Percentiles rank a stretch among this genome's conserved stretches.
Conservation (phyloP, 179 eudicot species). For the Carnegiea gigantea region DNA sequence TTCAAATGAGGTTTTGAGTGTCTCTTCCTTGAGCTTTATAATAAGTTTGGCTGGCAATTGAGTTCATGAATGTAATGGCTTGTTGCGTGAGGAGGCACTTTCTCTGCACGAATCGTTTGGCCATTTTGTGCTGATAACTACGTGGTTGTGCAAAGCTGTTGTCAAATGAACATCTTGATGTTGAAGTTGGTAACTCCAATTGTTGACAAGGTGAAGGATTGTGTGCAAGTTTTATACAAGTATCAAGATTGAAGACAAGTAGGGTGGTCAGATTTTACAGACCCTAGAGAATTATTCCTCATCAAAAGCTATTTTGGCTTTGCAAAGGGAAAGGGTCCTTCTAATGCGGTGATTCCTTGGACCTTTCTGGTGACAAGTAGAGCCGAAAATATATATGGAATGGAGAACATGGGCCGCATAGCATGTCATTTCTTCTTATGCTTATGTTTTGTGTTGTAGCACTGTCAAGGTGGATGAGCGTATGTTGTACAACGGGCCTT, state of each 20-base stretch:
- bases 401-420: too few relatives aligned
- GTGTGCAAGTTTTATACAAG: neutral
- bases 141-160: neutral
- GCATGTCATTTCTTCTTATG: too few relatives aligned
- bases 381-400: too few relatives aligned
- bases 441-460: too few relatives aligned
- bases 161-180: neutral
- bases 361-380: too few relatives aligned
- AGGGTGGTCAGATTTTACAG: neutral
- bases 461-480: too few relatives aligned
- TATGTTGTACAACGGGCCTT: too few relatives aligned
- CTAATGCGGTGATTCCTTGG: too few relatives aligned
- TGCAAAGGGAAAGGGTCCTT: neutral
- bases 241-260: neutral
- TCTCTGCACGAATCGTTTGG: neutral
- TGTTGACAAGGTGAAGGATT: neutral
- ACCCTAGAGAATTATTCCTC: neutral
- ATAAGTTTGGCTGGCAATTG: neutral
- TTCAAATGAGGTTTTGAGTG: too few relatives aligned
- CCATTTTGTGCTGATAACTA: neutral
- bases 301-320: neutral
- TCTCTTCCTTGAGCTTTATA: neutral
- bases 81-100: neutral
- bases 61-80: neutral
- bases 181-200: neutral